These are phyloP conservation scores for Umbelopsis sp. DNA, from an alignment of 371 early-diverging fungal species.

Conservation along the genomic window DNA sequence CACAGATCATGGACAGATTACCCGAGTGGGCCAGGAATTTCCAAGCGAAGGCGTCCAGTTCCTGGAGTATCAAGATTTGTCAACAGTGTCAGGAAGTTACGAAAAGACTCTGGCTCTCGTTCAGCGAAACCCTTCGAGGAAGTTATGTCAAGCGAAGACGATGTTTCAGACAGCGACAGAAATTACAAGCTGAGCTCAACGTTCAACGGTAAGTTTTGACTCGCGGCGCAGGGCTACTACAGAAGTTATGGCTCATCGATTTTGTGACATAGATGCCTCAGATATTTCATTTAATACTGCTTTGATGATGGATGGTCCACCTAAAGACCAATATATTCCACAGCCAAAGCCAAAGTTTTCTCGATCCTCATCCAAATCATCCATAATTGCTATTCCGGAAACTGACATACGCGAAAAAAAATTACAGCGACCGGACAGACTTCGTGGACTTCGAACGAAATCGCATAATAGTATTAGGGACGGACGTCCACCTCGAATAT, in stretches of 20 bases:
- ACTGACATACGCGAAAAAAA: neutral
- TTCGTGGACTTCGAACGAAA: conserved; percentile 1
- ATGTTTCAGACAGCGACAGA: conserved; percentile 18
- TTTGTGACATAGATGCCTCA: neutral
- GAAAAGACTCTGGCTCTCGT: conserved; percentile 8
- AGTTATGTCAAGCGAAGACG: conserved; percentile 1
- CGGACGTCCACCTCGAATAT: neutral
- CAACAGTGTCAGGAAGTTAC: conserved; percentile 13
- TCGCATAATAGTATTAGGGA: neutral
- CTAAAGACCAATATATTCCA: neutral
- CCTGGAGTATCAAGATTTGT: conserved; percentile 21
- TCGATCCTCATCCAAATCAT: neutral
- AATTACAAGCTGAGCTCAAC: conserved; percentile 9
- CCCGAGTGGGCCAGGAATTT: neutral
- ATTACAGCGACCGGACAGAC: neutral
- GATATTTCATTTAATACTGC: neutral
- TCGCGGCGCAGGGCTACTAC: no score
- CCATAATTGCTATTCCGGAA: neutral
- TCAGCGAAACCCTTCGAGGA: conserved; percentile 1
- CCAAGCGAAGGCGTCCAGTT: conserved; percentile 16
- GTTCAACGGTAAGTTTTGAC: neutral
- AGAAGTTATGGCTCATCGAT: neutral
- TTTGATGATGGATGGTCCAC: neutral
- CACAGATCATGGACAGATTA: conserved; percentile 14
- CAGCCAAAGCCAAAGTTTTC: neutral